These are phyloP conservation scores for Botrytis sinoallii DNA, from an alignment of 2,329 filamentous ascomycete species.

Conservation along the genomic window DNA sequence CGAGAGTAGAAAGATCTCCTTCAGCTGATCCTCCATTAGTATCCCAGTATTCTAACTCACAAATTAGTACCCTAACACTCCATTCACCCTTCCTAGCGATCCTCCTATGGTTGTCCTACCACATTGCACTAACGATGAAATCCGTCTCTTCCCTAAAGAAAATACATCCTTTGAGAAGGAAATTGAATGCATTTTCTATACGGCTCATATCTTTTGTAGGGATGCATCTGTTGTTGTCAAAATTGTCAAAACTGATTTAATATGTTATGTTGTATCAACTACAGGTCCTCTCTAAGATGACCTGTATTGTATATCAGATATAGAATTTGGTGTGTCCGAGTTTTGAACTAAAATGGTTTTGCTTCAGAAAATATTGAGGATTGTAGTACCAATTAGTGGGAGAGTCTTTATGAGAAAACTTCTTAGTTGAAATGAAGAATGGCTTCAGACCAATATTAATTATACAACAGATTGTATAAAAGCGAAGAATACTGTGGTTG, in stretches of 20 bases:
- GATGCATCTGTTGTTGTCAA: constrained; percentile 14
- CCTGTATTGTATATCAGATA: constrained; percentile 26
- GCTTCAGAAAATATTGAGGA: not conserved
- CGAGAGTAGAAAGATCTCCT: not conserved
- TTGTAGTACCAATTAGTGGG: not conserved
- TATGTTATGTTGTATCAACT: constrained; percentile 25
- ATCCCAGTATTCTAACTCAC: not conserved
- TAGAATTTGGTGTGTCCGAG: constrained; percentile 28
- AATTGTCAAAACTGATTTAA: constrained; percentile 31
- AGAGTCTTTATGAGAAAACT: constrained; percentile 17
- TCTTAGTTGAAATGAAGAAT: constrained; percentile 10
- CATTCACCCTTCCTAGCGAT: not conserved
- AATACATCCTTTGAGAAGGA: not conserved
- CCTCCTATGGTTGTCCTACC: not conserved
- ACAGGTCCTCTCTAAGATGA: constrained; percentile 32
- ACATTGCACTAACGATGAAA: not conserved
- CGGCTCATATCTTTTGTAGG: not conserved
- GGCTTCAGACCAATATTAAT: not conserved
- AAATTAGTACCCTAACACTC: not conserved
- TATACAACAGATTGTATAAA: not conserved
- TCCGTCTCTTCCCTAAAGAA: not conserved
- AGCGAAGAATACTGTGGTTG: not conserved
- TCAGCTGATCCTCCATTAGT: not conserved
- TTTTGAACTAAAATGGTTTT: constrained; percentile 26
- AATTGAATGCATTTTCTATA: not conserved